Base-by-base conservation (phyloP, 768 basidiomycete species). In the Boletus huronensis region DNA sequence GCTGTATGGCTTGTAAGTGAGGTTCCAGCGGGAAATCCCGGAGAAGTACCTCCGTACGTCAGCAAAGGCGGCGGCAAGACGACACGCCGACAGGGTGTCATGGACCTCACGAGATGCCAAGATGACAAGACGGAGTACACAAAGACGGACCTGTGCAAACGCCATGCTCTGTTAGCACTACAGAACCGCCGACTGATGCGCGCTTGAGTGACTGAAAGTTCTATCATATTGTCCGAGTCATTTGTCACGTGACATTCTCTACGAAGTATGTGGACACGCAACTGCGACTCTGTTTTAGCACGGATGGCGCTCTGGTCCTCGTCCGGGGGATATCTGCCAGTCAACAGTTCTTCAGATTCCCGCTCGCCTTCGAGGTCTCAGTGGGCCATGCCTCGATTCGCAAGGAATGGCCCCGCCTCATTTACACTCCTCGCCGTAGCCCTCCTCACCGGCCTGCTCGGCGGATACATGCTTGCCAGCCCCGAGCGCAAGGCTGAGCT, bases 361-460 rank as follows among this genome's bases (percentile, higher is more conserved):
- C 57, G 55, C 9, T 41, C 32, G 1, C 38, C 53, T 19, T 16
- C 40, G 3, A 55, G 47, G 10, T 39, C 51, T 0, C 57, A 35
- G 39, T 58, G 60, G 58, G 10, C 53, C 21, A 53, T 64, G 34
- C 50, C 55, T 17, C 56, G 56, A n/a, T 26, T 68, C 13, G 25
- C 49, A 2, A 58, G 59, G 48, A 64, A 54, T 58, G 58, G 58
- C 4, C 53, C 54, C 16, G 10, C 42, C 3, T 61, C 62, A 3
- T 43, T 61, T 28, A 23, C 47, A 13, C 32, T 68, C 29, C 45
- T 69, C 31, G 66, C 61, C 36, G 34, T 58, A 31, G 52, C 66
- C 1, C 58, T 69, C 25, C 25, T 70, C 23, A 58, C 55, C 1
- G 68, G 69, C 13, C 35, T 69, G 19, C 45, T 69, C 14, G 64